Evolutionary conservation across 164 flowering plant species (phyloP), one percentile per base, ranked within the genome.

Genomic region (Vitis rotundifolia): DNA sequence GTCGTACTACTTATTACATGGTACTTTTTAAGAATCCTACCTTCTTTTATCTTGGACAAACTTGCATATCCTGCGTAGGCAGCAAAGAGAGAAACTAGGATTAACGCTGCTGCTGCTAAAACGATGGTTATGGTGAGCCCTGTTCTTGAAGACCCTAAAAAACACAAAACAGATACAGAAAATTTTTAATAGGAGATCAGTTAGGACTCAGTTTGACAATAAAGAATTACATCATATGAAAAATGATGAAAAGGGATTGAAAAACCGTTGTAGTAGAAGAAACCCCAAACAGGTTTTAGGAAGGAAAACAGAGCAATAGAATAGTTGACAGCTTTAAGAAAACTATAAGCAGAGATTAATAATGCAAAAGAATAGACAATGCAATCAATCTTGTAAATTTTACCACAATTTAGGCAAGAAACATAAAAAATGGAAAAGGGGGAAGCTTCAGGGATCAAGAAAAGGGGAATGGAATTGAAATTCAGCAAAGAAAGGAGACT

Each of bases 51-150:
- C 68, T 66, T 81, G 49, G 68, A 63, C 5, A 75, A 49, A 73
- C 83, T 84, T 55, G 68, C 57, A 69, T 82, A 86, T 65, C 50
- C 63, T 15, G 85, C 72, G 73, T 81, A 89, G 56, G 73, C 79
- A 47, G 81, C 85, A 67, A 80, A 78, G 26, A 75, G 48, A 52
- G 75, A 68, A 3, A 91, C 72, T 80, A 84, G 58, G 48, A 79
- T 6, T 70, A 84, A 74, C 14, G 88, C 89, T 9, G 73, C 64
- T 13, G 74, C 72, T 22, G 73, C 77, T 18, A 83, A 57, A 49
- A 57, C 80, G 67, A 84, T 77, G 1, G 85, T 83, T 44, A 78
- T 61, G 1, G 49, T 70, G n/a, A 74, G 44, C 58, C 87, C 84
- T 11, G 19, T 59, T 6, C 37, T 59, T 0, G 72, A 53, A 37